phyloP scores from a whole-genome alignment of 2,329 filamentous ascomycete species.

The Trichophaea hybrida region DNA sequence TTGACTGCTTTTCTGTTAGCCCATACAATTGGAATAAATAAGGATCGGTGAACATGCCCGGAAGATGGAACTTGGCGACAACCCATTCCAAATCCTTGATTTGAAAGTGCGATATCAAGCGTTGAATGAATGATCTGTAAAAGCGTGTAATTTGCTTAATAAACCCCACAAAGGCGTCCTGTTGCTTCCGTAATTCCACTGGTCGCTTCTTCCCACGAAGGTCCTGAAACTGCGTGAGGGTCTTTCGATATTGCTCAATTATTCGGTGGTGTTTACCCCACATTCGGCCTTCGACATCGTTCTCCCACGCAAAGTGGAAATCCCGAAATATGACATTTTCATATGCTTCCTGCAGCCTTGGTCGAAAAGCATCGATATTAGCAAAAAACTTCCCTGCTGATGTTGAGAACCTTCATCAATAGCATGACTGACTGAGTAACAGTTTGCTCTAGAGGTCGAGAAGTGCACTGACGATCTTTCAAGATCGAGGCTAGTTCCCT shows the following conservation, averaged over 20 bases:
- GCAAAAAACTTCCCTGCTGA: not conserved
- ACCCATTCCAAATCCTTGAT: constrained; percentile 46
- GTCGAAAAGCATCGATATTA: not conserved
- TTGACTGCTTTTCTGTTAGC: not conserved
- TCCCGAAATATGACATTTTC: constrained; percentile 60
- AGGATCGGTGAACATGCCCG: constrained; percentile 31
- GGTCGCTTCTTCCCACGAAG: constrained; percentile 36
- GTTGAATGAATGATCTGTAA: constrained; percentile 38
- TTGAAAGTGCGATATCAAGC: constrained; percentile 36
- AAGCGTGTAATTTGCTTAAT: constrained; percentile 78
- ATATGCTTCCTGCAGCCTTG: constrained; percentile 55
- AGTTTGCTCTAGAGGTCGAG: constrained; percentile 1
- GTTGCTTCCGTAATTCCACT: constrained; percentile 59
- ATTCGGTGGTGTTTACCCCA: constrained; percentile 69
- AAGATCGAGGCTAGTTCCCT: not conserved
- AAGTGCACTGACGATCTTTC: not conserved
- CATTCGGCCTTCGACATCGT: constrained; percentile 53
- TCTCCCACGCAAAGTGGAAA: constrained; percentile 48
- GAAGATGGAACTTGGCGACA: constrained; percentile 38
- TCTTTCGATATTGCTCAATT: constrained; percentile 62
- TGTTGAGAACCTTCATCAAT: not conserved
- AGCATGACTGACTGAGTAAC: not conserved
- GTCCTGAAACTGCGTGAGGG: constrained; percentile 41
- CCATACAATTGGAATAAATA: constrained; percentile 32
- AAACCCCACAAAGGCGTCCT: constrained; percentile 69